Evolutionary conservation across 768 basidiomycete genomes (phyloP), one percentile per base, ranked within the genome.

Genomic region (Lactifluus piperatus): DNA sequence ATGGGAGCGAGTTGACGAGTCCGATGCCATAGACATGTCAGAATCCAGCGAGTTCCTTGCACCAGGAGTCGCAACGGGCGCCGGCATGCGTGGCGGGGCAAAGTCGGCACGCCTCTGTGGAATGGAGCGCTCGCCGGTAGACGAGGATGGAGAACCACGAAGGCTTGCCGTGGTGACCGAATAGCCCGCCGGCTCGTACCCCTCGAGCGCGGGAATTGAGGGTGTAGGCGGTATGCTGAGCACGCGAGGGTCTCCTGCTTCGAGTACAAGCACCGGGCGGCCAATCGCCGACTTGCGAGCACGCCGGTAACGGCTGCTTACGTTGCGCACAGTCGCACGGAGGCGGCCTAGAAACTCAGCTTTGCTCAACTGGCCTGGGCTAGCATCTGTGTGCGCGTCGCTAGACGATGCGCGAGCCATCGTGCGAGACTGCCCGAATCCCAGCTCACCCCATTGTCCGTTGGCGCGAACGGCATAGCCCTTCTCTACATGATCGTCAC

Each of bases 101-200:
- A 88, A 88, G 71, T 88, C 87, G 0, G 83, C 77, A 60, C 86
- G 76, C 50, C 85, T 75, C 43, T 80, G 77, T 26, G 86, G 86
- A 56, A 86, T 82, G 5, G 86, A 88, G 51, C 79, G 76, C 22
- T 77, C 79, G 22, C 75, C 84, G 0, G 83, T 85, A 36, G 85
- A 88, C 22, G 76, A 77, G 10, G 85, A 85, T 7, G 84, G 84
- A 2, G 85, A 86, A 34, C 76, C 76, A 2, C 68, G 68, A 30
- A 77, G 69, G 57, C 79, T 78, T 45, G 79, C 75, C 50, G 65
- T 60, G 76, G 81, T 51, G 77, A 65, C 58, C 75, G 59, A 80
- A 79, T 30, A 79, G 74, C 36, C 63, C 34, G 48, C 51, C 30
- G 18, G 49, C 64, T 34, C 64, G 58, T 55, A 51, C 45, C 59